Conservation (phyloP, 257 asterid genomes). For the Cinchona pubescens region DNA sequence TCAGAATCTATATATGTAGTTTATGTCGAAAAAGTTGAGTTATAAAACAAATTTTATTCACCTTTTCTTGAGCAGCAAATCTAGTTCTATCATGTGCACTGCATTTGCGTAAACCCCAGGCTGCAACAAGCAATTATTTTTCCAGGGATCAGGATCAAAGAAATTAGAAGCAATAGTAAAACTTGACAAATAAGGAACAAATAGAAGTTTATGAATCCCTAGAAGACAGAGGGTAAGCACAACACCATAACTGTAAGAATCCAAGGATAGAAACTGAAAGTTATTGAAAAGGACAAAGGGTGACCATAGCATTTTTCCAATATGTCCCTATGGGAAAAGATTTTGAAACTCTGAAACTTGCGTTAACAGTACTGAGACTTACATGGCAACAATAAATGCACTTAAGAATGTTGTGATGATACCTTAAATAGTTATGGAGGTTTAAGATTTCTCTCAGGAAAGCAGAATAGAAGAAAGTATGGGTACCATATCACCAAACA, state of each 20-base stretch:
- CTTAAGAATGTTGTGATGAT: no score
- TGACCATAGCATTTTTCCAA: neutral
- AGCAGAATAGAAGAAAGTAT: neutral
- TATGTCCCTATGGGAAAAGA: neutral
- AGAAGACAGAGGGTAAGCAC: no score
- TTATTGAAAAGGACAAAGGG: neutral
- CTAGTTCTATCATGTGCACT: conserved; percentile 66
- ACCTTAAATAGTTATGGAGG: no score
- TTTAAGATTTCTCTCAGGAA: neutral
- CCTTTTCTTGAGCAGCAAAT: conserved; percentile 63
- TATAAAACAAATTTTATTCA: conserved; percentile 22
- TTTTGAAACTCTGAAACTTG: neutral
- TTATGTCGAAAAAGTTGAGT: neutral
- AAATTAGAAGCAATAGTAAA: neutral
- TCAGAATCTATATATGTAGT: neutral
- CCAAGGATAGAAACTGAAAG: no score
- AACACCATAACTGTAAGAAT: no score
- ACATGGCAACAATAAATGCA: neutral
- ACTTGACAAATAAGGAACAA: neutral
- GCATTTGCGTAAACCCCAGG: conserved; percentile 57
- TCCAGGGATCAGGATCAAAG: neutral
- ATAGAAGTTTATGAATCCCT: no score
- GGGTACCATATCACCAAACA: neutral
- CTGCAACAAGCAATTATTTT: conserved; percentile 29
- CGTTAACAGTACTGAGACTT: neutral